Evolutionary conservation across 495 filamentous ascomycete genomes (phyloP).

Genomic region (Margaritispora aquatica): DNA sequence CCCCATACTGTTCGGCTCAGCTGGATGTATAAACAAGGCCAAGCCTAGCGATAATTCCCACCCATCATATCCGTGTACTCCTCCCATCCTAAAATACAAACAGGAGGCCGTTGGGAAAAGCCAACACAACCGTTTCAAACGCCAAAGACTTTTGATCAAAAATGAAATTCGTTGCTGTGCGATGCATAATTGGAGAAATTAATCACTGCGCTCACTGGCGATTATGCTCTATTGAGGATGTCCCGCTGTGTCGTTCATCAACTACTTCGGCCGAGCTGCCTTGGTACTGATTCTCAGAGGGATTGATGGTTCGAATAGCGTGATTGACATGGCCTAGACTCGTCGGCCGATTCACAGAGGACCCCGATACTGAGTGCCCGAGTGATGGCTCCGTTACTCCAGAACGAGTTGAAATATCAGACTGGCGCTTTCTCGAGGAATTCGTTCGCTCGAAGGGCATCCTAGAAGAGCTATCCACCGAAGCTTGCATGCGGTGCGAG

Average conservation of each 20-base stretch:
- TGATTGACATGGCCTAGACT: slow-evolving; percentile 71
- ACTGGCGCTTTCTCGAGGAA: slow-evolving; percentile 43
- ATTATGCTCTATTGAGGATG: slow-evolving; percentile 8
- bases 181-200: not conserved
- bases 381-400: slow-evolving; percentile 27
- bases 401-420: slow-evolving; percentile 41
- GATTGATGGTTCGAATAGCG: slow-evolving; percentile 38
- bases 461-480: slow-evolving; percentile 35
- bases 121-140: not conserved
- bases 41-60: too few species aligned
- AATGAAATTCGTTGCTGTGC: slow-evolving; percentile 3
- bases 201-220: not conserved
- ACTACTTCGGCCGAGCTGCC: slow-evolving; percentile 46
- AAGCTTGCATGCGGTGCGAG: slow-evolving; percentile 25
- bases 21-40: too few species aligned
- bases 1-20: too few species aligned
- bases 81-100: not conserved
- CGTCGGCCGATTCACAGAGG: slow-evolving; percentile 47
- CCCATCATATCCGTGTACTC: slow-evolving; percentile 3
- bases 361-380: not conserved
- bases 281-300: slow-evolving; percentile 25
- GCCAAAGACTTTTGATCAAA: slow-evolving; percentile 4
- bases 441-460: slow-evolving; percentile 56
- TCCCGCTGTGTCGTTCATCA: slow-evolving; percentile 15
- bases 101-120: not conserved